Base-by-base conservation (phyloP, 179 eudicot genomes). In the Drosera spatulata region DNA sequence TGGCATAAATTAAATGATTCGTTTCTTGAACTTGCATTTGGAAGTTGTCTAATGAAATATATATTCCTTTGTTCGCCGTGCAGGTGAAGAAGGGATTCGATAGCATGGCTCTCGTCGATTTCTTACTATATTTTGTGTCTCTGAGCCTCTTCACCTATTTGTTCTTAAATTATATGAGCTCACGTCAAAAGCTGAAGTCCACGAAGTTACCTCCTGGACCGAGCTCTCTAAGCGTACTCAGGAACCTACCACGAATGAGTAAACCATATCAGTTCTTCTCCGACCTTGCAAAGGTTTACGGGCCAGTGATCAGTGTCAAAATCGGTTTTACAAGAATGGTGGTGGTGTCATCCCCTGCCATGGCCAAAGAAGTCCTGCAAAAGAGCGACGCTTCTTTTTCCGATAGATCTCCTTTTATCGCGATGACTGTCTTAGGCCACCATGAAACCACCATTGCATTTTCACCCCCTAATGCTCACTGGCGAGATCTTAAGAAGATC, bases 341-440 rank as follows among this genome's bases (percentile, higher is more conserved):
- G 13, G 65, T 70, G 0, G 53, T 59, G 2, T 70, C 65, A 4
- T 59, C 61, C 22, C 15, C 55, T 2, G 2, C 15, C 5, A 12
- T 60, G 6, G 73, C 61, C 44, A 64, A 55, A 39, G 60, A 59
- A 64, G 61, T 70, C 64, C 61, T 70, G 3, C 42, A 55, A 7
- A 61, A 61, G 51, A 47, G 54, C 15, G 50, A 70, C 47, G 15
- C 38, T 7, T 33, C 50, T 7, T 50, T 55, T 56, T 59, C 56
- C 39, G 55, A 53, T 39, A 59, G 41, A 6, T 22, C 45, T 22
- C 51, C 59, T 10, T 54, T 49, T 9, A 61, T 64, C 7, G 65
- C 65, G 1, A 45, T 59, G 3, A 56, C 39, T 4, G 60, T 56
- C 14, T 65, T 58, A 22, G 37, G 44, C 5, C 69, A 48, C 41